A percentile compares a stretch with the other conserved stretches of the same genome.
These are phyloP conservation scores for Colletotrichum limetticola DNA, from an alignment of 2,329 filamentous ascomycete species.

Conservation along the genomic window DNA sequence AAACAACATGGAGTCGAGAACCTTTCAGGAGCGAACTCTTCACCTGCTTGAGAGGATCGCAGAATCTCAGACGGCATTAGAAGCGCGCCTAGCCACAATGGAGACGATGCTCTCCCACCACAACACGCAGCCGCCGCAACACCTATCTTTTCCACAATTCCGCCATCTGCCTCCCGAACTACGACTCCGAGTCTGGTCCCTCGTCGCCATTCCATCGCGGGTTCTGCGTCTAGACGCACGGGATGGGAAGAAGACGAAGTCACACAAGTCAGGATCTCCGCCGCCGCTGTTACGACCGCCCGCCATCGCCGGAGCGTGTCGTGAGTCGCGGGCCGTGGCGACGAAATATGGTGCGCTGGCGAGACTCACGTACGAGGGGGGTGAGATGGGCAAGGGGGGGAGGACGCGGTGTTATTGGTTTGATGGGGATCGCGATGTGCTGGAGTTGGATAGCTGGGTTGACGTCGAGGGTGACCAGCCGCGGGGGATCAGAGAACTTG, in stretches of 20 bases:
- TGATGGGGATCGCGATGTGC: slow-evolving; percentile 11
- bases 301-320: slow-evolving; percentile 11
- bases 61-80: slow-evolving; percentile 19
- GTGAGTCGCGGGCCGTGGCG: slow-evolving; percentile 23
- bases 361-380: neutral
- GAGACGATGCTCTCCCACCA: slow-evolving; percentile 6
- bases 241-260: neutral
- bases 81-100: slow-evolving; percentile 11
- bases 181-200: slow-evolving; percentile 16
- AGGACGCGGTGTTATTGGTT: slow-evolving; percentile 20
- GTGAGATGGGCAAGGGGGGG: neutral
- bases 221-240: slow-evolving; percentile 3
- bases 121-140: neutral
- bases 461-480: slow-evolving; percentile 16
- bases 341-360: neutral
- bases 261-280: fast-evolving
- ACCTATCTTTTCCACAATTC: slow-evolving; percentile 19
- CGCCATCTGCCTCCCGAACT: slow-evolving; percentile 26
- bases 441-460: slow-evolving; percentile 26
- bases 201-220: neutral
- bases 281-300: neutral
- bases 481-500: neutral
- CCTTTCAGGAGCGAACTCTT: slow-evolving; percentile 20
- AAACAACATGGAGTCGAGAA: neutral
- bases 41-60: slow-evolving; percentile 27